Base-by-base conservation (phyloP, 2,329 filamentous ascomycete species). In the Exophiala alcalophila region DNA sequence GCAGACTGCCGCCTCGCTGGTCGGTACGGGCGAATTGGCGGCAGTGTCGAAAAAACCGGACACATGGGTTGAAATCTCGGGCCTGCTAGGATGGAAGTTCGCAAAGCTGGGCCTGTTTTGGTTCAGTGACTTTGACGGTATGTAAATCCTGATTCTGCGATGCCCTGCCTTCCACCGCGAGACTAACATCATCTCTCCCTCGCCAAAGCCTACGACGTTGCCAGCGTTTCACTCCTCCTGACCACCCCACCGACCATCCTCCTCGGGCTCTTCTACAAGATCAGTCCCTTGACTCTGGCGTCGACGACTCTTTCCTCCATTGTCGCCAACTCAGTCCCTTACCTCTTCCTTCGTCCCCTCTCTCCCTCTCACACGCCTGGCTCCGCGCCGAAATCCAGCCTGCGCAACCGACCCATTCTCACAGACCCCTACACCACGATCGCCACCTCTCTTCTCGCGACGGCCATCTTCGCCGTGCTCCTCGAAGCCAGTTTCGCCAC, bases 221-320 rank as follows among this genome's bases (percentile, higher is more conserved):
- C 76, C 8, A 74, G 78, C 32, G 68, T 87, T 59, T 77, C 78
- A 45, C 62, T 87, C 48, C 70, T 96, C 28, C 82, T 83, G 41
- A 81, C 88, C 65, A 77, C 84, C 14, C 91, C 90, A 29, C 78
- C 80, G 57, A 78, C 84, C 50, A 86, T 85, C 60, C 80, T 96
- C 29, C 72, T 94, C 19, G 73, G 74, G 20, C 80, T 80, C 38
- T 95, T 94, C 70, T 95, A 94, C 74, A 66, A 72, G 24, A 74
- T 94, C 54, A 75, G 77, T 18, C 69, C 77, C 18, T 64, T 70
- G 39, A 83, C 84, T 0, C 73, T 82, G 14, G 58, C 80, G 20
- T 68, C 76, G 26, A 79, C 79, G 24, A 74, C 88, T 36, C 62
- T 68, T 23, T 83, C 91, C 57, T 84, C 90, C 56, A 68, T 85